A percentile compares a stretch with the other conserved stretches of the same genome.
phyloP scores from a whole-genome alignment of 495 filamentous ascomycete genomes.

The Penicillium lividum region DNA sequence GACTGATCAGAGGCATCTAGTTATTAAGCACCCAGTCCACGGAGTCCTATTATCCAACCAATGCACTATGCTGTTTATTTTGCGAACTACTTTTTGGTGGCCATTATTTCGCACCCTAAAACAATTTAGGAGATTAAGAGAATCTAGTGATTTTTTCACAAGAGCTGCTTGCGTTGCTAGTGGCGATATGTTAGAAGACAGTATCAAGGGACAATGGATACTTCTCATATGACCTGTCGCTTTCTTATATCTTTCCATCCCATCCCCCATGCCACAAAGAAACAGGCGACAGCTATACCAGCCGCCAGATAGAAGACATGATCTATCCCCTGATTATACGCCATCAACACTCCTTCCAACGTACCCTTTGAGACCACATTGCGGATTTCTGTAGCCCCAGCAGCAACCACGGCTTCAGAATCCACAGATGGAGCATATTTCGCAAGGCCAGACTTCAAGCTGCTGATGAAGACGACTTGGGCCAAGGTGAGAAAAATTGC shows the following conservation, averaged over 20 bases:
- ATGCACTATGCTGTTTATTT: no score
- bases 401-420: conserved; percentile 37
- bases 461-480: conserved; percentile 50
- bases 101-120: no score
- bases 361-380: conserved; percentile 26
- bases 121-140: no score
- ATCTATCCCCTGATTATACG: conserved; percentile 42
- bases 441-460: conserved; percentile 33
- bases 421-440: conserved; percentile 39
- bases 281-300: conserved; percentile 25
- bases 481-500: conserved; percentile 50
- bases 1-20: no score
- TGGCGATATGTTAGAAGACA: no score
- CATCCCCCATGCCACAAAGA: conserved; percentile 47
- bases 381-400: conserved; percentile 44
- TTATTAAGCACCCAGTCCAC: no score
- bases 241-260: conserved; percentile 56
- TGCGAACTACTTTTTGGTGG: no score
- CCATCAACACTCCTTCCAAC: conserved; percentile 38
- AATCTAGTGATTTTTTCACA: no score
- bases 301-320: conserved; percentile 43
- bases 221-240: not conserved
- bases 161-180: no score
- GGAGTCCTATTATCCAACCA: no score
- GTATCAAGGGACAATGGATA: no score